Evolutionary conservation across 352 stramenopile genomes (phyloP), one percentile per base, ranked within the genome.

Genomic region (Lagenidium giganteum): DNA sequence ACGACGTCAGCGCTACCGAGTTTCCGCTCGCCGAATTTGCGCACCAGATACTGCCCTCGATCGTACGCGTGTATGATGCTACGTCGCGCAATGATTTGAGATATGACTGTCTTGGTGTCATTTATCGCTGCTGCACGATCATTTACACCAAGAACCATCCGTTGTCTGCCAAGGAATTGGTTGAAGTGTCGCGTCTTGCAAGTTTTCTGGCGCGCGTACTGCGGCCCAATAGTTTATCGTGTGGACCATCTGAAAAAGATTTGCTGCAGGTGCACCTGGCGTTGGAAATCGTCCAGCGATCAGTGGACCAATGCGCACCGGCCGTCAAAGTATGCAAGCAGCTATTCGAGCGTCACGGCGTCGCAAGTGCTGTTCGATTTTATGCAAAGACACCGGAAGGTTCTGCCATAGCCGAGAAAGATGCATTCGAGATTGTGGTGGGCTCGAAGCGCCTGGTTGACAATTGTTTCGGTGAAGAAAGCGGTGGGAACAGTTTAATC

Each of bases 201-300:
- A 62, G 62, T 0, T 87, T 87, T 34, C 50, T 87, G 17, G 60
- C 70, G 0, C 67, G 67, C 12, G 62, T 87, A 4, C 42, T 87
- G 13, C 71, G 71, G 24, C 71, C 70, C 4, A 72, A 74, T 20
- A 39, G 56, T n/a, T 49, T 39, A 9, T 47, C 30, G n/a, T 22
- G 35, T 16, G 35, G 8, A 14, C 17, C 25, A 8, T 11, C 16
- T 21, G 42, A 73, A 17, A 57, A 61, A 11, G 63, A 78, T 30
- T 25, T 59, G 9, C 35, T 63, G 5, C 54, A 49, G 1, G 42
- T 76, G 3, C 54, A 61, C 25, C 49, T 83, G 18, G 67, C 75
- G 14, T 51, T 87, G 12, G 57, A 75, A 37, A 71, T 85, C 25
- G 56, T 74, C 16, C 63, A 83, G 29, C 51, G 57, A 4, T 57